phyloP scores from a whole-genome alignment of 306 rosid species.

The Datisca glomerata region DNA sequence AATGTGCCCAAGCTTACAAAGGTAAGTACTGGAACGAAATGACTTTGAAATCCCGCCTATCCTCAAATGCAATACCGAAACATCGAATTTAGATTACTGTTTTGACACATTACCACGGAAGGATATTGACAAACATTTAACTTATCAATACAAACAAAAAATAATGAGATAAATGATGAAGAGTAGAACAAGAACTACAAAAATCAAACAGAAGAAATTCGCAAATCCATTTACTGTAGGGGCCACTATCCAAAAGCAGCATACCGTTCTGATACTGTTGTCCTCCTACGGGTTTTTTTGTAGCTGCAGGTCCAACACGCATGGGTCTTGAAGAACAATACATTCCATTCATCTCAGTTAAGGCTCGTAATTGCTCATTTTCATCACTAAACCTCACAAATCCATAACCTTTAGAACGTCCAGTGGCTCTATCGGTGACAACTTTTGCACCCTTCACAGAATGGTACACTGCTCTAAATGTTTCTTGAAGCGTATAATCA shows the following conservation, averaged over 20 bases:
- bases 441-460: slow-evolving; percentile 61
- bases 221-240: no score
- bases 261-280: slow-evolving; percentile 44
- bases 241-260: neutral
- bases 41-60: slow-evolving; percentile 11
- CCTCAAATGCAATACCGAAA: neutral
- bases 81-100: no score
- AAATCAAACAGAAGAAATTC: no score
- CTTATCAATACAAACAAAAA: no score
- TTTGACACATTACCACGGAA: no score
- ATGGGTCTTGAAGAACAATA: slow-evolving; percentile 54
- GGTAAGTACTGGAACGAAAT: slow-evolving; percentile 32
- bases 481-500: slow-evolving; percentile 49
- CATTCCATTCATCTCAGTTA: slow-evolving; percentile 58
- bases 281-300: slow-evolving; percentile 33
- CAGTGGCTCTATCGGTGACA: slow-evolving; percentile 53
- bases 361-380: slow-evolving; percentile 40
- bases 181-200: no score
- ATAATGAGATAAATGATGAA: no score
- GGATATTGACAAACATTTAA: no score
- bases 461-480: slow-evolving; percentile 28
- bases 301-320: slow-evolving; percentile 59
- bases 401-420: slow-evolving; percentile 61
- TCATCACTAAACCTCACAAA: slow-evolving; percentile 57
- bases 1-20: slow-evolving; percentile 43